Evolutionary conservation across 805 yeast species (phyloP).

Genomic region (Myxozyma monticola): DNA sequence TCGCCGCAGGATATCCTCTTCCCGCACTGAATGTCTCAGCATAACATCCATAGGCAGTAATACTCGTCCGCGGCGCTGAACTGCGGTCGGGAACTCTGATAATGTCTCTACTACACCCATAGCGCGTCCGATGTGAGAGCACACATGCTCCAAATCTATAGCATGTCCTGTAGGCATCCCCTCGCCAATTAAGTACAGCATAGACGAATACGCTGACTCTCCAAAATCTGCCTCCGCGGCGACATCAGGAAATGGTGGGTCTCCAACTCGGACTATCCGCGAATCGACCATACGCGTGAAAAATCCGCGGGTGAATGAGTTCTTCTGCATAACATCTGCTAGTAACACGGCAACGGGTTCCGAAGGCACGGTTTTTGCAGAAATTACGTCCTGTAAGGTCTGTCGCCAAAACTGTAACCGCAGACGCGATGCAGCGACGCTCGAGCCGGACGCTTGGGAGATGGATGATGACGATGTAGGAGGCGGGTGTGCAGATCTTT

Average conservation of each 20-base stretch:
- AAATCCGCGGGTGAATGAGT: slow-evolving; percentile 53
- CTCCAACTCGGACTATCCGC: slow-evolving; percentile 53
- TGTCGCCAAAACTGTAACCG: slow-evolving; percentile 78
- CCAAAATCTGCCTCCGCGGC: slow-evolving; percentile 73
- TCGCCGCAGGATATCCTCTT: slow-evolving; percentile 54
- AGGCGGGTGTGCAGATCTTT: slow-evolving; percentile 13
- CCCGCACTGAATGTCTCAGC: slow-evolving; percentile 55
- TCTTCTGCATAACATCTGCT: slow-evolving; percentile 49
- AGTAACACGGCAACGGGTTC: slow-evolving; percentile 68
- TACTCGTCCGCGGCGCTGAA: slow-evolving; percentile 50
- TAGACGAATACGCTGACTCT: slow-evolving; percentile 75
- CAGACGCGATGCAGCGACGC: slow-evolving; percentile 43
- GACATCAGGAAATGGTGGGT: slow-evolving; percentile 48
- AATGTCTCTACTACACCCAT: slow-evolving; percentile 66
- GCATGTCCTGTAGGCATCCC: slow-evolving; percentile 39
- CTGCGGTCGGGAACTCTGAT: slow-evolving; percentile 60
- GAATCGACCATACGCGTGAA: slow-evolving; percentile 63
- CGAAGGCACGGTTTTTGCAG: slow-evolving; percentile 43
- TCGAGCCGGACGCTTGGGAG: slow-evolving; percentile 60
- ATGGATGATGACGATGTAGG: slow-evolving; percentile 38
- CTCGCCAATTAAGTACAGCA: slow-evolving; percentile 66
- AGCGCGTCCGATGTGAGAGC: slow-evolving; percentile 80
- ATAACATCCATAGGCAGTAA: slow-evolving; percentile 64
- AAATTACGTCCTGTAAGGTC: slow-evolving; percentile 50
- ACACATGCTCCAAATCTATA: slow-evolving; percentile 43